phyloP scores from a whole-genome alignment of 2,329 filamentous ascomycete genomes.

The Orbilia ellipsospora region DNA sequence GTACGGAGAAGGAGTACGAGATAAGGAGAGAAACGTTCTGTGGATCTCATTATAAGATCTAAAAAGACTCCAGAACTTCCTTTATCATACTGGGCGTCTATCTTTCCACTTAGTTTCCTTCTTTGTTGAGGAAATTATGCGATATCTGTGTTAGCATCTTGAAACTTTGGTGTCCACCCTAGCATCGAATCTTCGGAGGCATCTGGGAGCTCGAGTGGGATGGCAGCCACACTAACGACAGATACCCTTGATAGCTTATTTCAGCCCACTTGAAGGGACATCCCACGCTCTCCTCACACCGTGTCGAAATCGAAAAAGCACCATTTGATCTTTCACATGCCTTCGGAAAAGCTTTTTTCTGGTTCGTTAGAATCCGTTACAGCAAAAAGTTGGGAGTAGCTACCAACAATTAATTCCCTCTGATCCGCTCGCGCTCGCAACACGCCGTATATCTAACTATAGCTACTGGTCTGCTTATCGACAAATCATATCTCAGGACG shows the following conservation, averaged over 20 bases:
- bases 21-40: neutral
- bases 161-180: constrained; percentile 34
- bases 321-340: constrained; percentile 41
- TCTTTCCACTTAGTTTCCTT: constrained; percentile 23
- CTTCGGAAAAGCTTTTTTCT: constrained; percentile 48
- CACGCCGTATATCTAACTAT: neutral
- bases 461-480: neutral
- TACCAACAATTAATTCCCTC: constrained; percentile 8
- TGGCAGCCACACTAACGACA: constrained; percentile 36
- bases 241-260: constrained; percentile 43
- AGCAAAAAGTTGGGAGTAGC: constrained; percentile 1
- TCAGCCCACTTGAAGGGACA: constrained; percentile 35
- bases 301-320: constrained; percentile 7
- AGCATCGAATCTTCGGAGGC: neutral
- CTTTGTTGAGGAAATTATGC: constrained; percentile 48
- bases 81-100: constrained; percentile 23
- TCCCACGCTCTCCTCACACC: constrained; percentile 28
- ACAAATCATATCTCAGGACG: constrained; percentile 29
- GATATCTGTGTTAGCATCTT: constrained; percentile 43
- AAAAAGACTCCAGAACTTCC: constrained; percentile 25
- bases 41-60: constrained; percentile 26
- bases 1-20: neutral
- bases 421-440: constrained; percentile 11
- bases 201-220: constrained; percentile 30
- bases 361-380: constrained; percentile 4